Base-by-base conservation (phyloP, 192 early-diverging fungal species). In the Coemansia sp. region DNA sequence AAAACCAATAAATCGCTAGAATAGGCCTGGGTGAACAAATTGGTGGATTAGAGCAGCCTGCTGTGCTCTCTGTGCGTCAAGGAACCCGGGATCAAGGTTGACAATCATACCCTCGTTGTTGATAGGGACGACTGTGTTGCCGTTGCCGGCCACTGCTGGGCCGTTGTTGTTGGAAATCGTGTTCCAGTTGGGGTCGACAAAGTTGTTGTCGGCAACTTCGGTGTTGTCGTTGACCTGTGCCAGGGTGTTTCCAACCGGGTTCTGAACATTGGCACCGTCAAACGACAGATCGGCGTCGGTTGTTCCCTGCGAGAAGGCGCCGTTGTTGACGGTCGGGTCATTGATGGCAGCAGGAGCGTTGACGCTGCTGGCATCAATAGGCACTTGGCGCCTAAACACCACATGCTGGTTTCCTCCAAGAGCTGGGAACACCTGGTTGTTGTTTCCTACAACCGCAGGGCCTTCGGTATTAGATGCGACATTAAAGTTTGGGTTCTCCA, bases 81-180 rank as follows among this genome's bases (percentile, higher is more conserved):
- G 26, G 38, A 69, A 69, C 10, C 56, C 44, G 3, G 66, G 59
- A 16, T 69, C 66, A 11, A 76, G 51, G 39, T 76, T 76, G 37
- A 76, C 66, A 37, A 76, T 69, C 73, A 76, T 76, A 46, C 73
- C 74, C 32, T 76, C 40, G 60, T 76, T 76, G 59, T 61, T 76
- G 32, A 76, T 69, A 0, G 67, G 67, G 5, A 70, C 62, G 20
- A 76, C 62, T 1, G 58, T 53, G 48, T 76, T 70, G 64, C 56
- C 60, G 43, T 76, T 62, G 18, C 74, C 74, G 14, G 74, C 74
- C 16, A 76, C 9, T 0, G 74, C 59, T 3, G 74, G 74, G 2
- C 74, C 74, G 21, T 66, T 65, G 47, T 76, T 76, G 47, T 58
- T 50, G 2, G 74, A 76, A n/a, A 63, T 56, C 4, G 51, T 8